These are phyloP conservation scores for Solanum gracilifrons DNA, from an alignment of 257 asterid species.

Conservation along the genomic window DNA sequence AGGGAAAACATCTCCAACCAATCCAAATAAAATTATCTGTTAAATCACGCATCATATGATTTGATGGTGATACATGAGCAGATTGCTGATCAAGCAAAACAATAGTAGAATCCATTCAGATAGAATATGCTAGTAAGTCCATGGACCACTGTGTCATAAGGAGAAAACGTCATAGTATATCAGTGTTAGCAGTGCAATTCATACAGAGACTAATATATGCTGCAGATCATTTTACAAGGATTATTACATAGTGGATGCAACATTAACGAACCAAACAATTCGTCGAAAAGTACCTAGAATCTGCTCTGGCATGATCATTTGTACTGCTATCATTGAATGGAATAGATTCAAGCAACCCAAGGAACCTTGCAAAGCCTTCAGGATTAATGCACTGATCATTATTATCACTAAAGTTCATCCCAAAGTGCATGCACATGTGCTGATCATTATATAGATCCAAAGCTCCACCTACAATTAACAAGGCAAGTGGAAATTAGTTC, in stretches of 20 bases:
- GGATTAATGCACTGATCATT: conserved; percentile 68
- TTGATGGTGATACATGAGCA: background rate
- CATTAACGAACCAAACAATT: background rate
- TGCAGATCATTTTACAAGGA: background rate
- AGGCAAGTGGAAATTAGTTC: background rate
- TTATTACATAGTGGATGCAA: background rate
- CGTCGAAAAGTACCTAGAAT: conserved; percentile 44
- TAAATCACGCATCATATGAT: background rate
- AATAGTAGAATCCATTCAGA: background rate
- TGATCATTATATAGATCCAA: conserved; percentile 54
- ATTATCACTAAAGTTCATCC: conserved; percentile 44
- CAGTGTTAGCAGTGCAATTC: background rate
- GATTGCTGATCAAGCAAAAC: background rate
- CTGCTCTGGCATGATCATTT: conserved; percentile 44
- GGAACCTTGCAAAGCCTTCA: conserved; percentile 76
- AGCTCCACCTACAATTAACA: conserved; percentile 43
- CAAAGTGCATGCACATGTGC: conserved; percentile 52
- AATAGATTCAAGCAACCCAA: conserved; percentile 80
- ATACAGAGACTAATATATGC: background rate
- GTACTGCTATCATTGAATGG: conserved; percentile 64
- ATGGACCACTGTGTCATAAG: background rate
- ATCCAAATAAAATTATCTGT: background rate
- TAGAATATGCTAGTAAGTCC: background rate
- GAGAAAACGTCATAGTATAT: background rate
- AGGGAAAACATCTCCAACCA: background rate